These are phyloP conservation scores for Parathielavia hyrcaniae DNA, from an alignment of 495 filamentous ascomycete genomes.

Conservation along the genomic window DNA sequence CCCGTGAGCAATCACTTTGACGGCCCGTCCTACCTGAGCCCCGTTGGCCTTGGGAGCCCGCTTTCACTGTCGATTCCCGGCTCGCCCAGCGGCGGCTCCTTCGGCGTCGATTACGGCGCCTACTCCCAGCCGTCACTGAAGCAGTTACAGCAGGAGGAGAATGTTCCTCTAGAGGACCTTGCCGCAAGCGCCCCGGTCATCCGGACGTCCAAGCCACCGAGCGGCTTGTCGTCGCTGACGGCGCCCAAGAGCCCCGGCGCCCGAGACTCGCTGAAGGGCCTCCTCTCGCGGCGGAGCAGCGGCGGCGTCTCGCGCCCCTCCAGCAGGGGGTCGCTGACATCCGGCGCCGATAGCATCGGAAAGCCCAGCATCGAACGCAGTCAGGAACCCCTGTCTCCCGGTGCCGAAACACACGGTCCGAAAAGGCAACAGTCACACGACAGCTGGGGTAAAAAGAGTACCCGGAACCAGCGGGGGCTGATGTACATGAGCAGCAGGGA, in stretches of 20 bases:
- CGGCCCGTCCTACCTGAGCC: constrained; percentile 26
- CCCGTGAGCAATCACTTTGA: constrained; percentile 72
- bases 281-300: constrained; percentile 41
- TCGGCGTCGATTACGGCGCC: constrained; percentile 66
- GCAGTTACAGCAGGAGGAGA: constrained; percentile 57
- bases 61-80: constrained; percentile 46
- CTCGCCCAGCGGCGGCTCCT: constrained; percentile 49
- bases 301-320: constrained; percentile 44
- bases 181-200: constrained; percentile 77
- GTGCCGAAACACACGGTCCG: constrained; percentile 32
- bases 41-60: constrained; percentile 30
- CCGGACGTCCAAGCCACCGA: constrained; percentile 77
- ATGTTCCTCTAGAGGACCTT: constrained; percentile 50
- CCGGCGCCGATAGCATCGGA: constrained; percentile 52
- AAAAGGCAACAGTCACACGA: constrained; percentile 45
- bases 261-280: constrained; percentile 40
- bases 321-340: constrained; percentile 46
- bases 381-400: constrained; percentile 31
- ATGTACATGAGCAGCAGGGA: constrained; percentile 59
- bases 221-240: constrained; percentile 61
- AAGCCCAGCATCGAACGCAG: constrained; percentile 54
- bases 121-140: constrained; percentile 42
- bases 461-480: constrained; percentile 46
- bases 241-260: constrained; percentile 43
- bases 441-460: constrained; percentile 49